phyloP scores from a whole-genome alignment of 176 grass and related monocot genomes.

The Juncus inflexus region DNA sequence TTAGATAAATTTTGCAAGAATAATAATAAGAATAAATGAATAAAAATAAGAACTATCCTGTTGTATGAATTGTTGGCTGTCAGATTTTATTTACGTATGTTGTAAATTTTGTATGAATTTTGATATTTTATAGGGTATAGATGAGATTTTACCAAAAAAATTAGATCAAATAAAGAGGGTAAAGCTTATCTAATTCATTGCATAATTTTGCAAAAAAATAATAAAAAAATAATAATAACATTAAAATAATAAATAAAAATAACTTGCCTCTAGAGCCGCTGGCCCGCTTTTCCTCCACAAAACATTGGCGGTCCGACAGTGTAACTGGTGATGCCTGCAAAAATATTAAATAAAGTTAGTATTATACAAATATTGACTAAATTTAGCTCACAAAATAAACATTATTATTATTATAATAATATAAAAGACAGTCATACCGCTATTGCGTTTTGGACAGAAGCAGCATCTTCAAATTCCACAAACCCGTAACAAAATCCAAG shows the following conservation, averaged over 20 bases:
- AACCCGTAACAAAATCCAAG: conserved; percentile 98
- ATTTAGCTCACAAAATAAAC: background rate
- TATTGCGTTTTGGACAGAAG: conserved; percentile 68
- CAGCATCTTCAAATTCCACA: conserved; percentile 87
- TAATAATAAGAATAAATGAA: too few relatives aligned
- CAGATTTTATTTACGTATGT: too few relatives aligned
- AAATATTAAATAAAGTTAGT: background rate
- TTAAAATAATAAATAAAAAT: background rate
- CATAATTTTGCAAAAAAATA: too few relatives aligned
- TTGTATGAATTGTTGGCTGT: too few relatives aligned
- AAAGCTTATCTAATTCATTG: too few relatives aligned
- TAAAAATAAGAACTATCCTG: too few relatives aligned
- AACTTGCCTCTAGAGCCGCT: conserved; percentile 63
- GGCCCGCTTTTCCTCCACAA: conserved; percentile 81
- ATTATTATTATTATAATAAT: conserved; percentile 7
- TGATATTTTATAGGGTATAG: too few relatives aligned
- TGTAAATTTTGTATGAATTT: too few relatives aligned
- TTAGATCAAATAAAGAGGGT: too few relatives aligned
- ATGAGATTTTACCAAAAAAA: too few relatives aligned
- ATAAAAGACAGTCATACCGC: conserved; percentile 43
- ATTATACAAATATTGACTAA: background rate
- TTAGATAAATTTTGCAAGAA: too few relatives aligned
- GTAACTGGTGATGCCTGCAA: conserved; percentile 78
- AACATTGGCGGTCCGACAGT: conserved; percentile 57
- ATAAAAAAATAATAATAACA: too few relatives aligned